These are phyloP conservation scores for Penicillium canariense DNA, from an alignment of 495 filamentous ascomycete species.

Conservation along the genomic window DNA sequence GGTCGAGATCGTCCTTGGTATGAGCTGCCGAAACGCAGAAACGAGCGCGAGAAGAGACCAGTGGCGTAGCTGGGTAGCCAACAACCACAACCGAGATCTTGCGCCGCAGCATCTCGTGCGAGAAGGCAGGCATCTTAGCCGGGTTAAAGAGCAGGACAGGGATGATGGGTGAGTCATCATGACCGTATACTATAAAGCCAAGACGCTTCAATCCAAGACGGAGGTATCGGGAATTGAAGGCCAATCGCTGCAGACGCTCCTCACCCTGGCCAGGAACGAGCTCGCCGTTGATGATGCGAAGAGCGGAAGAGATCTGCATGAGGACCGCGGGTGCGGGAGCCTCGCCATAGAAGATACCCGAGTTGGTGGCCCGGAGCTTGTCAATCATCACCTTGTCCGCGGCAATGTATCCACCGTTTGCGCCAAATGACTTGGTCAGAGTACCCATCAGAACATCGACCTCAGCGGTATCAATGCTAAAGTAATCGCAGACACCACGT, in stretches of 20 bases:
- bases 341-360: slow-evolving; percentile 84
- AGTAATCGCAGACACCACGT: slow-evolving; percentile 96
- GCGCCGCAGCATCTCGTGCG: slow-evolving; percentile 93
- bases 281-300: slow-evolving; percentile 86
- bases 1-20: slow-evolving; percentile 96
- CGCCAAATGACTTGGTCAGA: slow-evolving; percentile 96
- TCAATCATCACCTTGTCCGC: slow-evolving; percentile 89
- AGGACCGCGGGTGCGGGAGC: slow-evolving; percentile 82
- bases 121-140: slow-evolving; percentile 96
- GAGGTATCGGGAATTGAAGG: slow-evolving; percentile 98
- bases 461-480: slow-evolving; percentile 79
- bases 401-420: slow-evolving; percentile 95
- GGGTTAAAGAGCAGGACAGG: slow-evolving; percentile 93
- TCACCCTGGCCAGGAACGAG: slow-evolving; percentile 87
- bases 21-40: slow-evolving; percentile 96
- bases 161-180: slow-evolving; percentile 97
- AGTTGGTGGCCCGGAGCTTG: slow-evolving; percentile 81
- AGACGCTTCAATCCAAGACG: slow-evolving; percentile 95
- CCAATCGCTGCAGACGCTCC: slow-evolving; percentile 90
- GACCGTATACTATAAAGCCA: slow-evolving; percentile 93
- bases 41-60: slow-evolving; percentile 88
- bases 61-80: slow-evolving; percentile 94
- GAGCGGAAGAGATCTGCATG: slow-evolving; percentile 79
- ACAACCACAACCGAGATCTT: slow-evolving; percentile 99
- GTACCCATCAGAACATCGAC: slow-evolving; percentile 98